phyloP scores from a whole-genome alignment of 73 alveolate genomes.

The Blepharisma stoltei region DNA sequence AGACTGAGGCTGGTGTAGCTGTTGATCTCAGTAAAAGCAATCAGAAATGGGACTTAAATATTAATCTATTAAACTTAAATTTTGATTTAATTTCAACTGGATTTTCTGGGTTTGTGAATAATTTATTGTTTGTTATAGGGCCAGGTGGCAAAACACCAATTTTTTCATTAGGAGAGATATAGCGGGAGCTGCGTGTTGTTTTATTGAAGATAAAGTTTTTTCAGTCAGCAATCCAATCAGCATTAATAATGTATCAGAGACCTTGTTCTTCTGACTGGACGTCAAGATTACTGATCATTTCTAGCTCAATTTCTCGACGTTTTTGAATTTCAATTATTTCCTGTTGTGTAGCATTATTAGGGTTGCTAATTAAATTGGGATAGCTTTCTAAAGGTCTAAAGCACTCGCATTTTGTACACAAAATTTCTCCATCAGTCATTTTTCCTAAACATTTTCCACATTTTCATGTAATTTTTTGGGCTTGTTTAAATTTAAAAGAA shows the following conservation, averaged over 20 bases:
- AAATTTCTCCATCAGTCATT: too few relatives aligned
- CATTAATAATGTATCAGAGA: slow-evolving; percentile 18
- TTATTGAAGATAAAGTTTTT: slow-evolving; percentile 29
- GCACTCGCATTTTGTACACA: not conserved
- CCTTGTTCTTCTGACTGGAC: slow-evolving; percentile 17
- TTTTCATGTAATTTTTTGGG: too few relatives aligned
- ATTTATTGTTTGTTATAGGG: slow-evolving; percentile 11
- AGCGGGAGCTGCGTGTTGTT: not conserved
- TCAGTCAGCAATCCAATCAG: slow-evolving; percentile 34
- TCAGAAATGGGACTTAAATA: too few relatives aligned
- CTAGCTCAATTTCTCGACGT: slow-evolving; percentile 26
- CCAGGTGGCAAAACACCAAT: slow-evolving; percentile 39
- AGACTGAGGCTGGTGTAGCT: too few relatives aligned
- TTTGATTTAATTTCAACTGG: too few relatives aligned
- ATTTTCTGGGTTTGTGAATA: too few relatives aligned
- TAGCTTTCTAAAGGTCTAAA: slow-evolving; percentile 29
- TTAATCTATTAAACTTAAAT: too few relatives aligned
- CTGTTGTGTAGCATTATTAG: not conserved
- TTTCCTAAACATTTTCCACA: too few relatives aligned
- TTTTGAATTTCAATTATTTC: slow-evolving; percentile 10
- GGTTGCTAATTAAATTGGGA: not conserved
- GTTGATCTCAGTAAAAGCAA: too few relatives aligned
- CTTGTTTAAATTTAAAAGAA: too few relatives aligned
- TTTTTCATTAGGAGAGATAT: too few relatives aligned
- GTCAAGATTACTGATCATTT: slow-evolving; percentile 3